Conservation (phyloP, 108 stramenopile genomes). For the Cyclotella kingstonii region DNA sequence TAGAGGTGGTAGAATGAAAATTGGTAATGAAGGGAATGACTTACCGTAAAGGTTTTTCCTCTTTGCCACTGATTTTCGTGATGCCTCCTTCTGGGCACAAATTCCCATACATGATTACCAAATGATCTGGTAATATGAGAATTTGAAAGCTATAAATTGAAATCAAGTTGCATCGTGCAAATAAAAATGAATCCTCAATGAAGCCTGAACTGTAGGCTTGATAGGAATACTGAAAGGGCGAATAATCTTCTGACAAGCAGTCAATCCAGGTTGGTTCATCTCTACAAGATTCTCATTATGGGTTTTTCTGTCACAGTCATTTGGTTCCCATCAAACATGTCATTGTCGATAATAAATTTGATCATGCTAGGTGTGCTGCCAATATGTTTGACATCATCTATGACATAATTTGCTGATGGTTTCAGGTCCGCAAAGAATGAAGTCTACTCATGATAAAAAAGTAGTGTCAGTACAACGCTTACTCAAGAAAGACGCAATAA, state of each 20-base stretch:
- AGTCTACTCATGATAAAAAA: conserved; percentile 38
- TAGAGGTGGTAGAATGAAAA: too few relatives aligned
- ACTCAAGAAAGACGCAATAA: too few relatives aligned
- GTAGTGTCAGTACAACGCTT: background rate
- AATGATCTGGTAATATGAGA: too few relatives aligned
- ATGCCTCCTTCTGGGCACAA: conserved; percentile 94
- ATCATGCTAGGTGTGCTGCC: conserved; percentile 97
- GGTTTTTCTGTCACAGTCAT: conserved; percentile 99
- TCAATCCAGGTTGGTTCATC: conserved; percentile 92
- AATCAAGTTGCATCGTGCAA: too few relatives aligned
- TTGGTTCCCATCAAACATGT: conserved; percentile 94
- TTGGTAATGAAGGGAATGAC: too few relatives aligned
- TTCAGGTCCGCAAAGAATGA: conserved; percentile 98
- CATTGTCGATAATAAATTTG: conserved; percentile 96
- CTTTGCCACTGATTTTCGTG: conserved; percentile 99
- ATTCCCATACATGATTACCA: conserved; percentile 98
- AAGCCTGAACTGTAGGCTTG: conserved; percentile 87
- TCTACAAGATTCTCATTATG: conserved; percentile 92
- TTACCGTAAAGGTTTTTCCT: conserved; percentile 95
- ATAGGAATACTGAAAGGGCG: conserved; percentile 88
- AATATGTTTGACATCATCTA: conserved; percentile 98
- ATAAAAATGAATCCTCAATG: too few relatives aligned
- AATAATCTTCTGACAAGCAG: conserved; percentile 94
- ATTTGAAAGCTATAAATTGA: too few relatives aligned
- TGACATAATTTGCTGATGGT: conserved; percentile 96